phyloP scores from a whole-genome alignment of 805 yeast genomes.

The Kurtzmaniella cleridarum region DNA sequence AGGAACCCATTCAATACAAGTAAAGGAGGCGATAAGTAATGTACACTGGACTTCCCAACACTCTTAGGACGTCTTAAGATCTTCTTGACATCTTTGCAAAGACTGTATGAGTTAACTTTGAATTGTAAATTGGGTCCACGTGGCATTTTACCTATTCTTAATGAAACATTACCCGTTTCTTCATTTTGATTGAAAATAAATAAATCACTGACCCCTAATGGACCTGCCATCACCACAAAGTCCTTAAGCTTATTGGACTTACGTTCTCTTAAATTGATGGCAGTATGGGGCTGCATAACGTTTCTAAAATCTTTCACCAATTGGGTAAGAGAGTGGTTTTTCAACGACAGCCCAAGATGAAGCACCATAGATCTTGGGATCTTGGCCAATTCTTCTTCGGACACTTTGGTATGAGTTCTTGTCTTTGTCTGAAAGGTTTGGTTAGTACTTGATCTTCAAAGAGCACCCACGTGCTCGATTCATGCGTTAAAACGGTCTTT shows the following conservation, averaged over 20 bases:
- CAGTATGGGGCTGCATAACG: constrained; percentile 96
- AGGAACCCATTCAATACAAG: constrained; percentile 87
- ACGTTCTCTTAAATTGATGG: constrained; percentile 80
- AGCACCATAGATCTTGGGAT: constrained; percentile 94
- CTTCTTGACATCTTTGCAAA: constrained; percentile 72
- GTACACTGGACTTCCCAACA: constrained; percentile 55
- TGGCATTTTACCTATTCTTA: constrained; percentile 83
- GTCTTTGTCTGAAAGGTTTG: constrained; percentile 46
- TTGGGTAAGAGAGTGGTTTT: constrained; percentile 77
- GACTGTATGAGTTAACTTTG: constrained; percentile 67
- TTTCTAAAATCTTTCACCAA: constrained; percentile 82
- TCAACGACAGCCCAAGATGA: constrained; percentile 70
- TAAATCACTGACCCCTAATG: constrained; percentile 85
- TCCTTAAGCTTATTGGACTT: constrained; percentile 84
- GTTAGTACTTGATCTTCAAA: neutral
- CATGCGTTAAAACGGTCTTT: neutral
- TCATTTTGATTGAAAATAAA: constrained; percentile 81
- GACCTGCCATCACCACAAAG: constrained; percentile 98
- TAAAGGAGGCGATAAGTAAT: constrained; percentile 76
- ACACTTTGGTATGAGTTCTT: constrained; percentile 73
- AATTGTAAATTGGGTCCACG: constrained; percentile 92
- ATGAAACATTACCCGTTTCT: constrained; percentile 69
- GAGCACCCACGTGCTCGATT: too few relatives aligned
- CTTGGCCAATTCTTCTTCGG: constrained; percentile 62
- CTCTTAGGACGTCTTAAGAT: constrained; percentile 77